Percentiles rank a stretch among this genome's conserved stretches.
phyloP scores from a whole-genome alignment of 306 rosid genomes.

The Lathyrus oleraceus region DNA sequence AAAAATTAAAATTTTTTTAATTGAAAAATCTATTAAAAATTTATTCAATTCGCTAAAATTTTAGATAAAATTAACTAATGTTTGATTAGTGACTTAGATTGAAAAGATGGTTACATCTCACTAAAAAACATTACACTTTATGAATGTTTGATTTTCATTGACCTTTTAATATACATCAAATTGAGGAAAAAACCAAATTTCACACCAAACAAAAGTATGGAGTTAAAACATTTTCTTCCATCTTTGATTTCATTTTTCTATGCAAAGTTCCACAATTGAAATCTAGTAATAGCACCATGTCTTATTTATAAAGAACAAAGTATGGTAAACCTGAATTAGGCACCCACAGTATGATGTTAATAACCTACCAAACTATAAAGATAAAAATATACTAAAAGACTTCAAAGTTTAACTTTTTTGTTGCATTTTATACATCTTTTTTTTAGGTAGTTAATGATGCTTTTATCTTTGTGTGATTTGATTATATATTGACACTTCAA shows the following conservation, averaged over 20 bases:
- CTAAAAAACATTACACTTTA: slow-evolving; percentile 24
- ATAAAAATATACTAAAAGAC: slow-evolving; percentile 4
- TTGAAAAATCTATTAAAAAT: background rate
- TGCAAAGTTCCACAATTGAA: slow-evolving; percentile 22
- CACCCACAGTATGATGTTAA: slow-evolving; percentile 34
- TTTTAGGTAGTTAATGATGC: background rate
- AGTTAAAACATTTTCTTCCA: background rate
- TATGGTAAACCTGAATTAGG: slow-evolving; percentile 31
- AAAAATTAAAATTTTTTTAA: background rate
- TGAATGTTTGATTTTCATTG: slow-evolving; percentile 31
- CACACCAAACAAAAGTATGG: slow-evolving; percentile 9
- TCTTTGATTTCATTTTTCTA: background rate
- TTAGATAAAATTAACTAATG: background rate
- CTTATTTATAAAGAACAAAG: slow-evolving; percentile 13
- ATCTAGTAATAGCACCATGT: slow-evolving; percentile 9
- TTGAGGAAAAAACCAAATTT: slow-evolving; percentile 25
- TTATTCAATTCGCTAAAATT: background rate
- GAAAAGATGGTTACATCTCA: slow-evolving; percentile 13
- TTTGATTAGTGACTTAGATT: background rate
- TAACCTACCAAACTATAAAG: slow-evolving; percentile 27
- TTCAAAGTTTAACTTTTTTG: background rate
- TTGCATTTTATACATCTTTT: slow-evolving; percentile 9
- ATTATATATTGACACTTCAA: slow-evolving; percentile 15
- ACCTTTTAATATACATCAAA: slow-evolving; percentile 21
- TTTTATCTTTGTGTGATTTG: background rate